A percentile compares a stretch with the other conserved stretches of the same genome.
These are phyloP conservation scores for Medicago truncatula DNA, from an alignment of 306 rosid species.

Conservation along the genomic window DNA sequence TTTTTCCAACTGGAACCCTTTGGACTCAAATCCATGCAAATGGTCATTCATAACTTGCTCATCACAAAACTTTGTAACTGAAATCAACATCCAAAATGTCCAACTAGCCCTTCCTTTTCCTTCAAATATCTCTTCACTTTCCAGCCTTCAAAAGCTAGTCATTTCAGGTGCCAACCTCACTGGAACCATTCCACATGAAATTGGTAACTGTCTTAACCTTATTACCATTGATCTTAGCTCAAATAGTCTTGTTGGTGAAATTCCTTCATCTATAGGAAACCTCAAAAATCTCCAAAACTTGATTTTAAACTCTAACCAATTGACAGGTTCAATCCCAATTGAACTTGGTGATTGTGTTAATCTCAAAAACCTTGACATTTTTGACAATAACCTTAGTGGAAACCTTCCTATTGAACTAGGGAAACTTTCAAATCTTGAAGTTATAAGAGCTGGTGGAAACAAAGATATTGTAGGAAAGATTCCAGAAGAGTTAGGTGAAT, in stretches of 20 bases:
- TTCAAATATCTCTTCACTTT: conserved; percentile 63
- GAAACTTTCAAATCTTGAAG: conserved; percentile 59
- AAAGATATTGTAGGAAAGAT: conserved; percentile 67
- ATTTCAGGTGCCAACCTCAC: conserved; percentile 71
- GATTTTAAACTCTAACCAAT: conserved; percentile 72
- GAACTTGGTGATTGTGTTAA: conserved; percentile 63
- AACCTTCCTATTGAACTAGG: conserved; percentile 63
- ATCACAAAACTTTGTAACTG: conserved; percentile 57
- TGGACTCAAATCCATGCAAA: conserved; percentile 67
- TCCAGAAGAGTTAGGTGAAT: conserved; percentile 69
- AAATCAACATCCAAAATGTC: conserved; percentile 59
- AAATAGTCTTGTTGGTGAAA: conserved; percentile 65
- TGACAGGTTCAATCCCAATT: conserved; percentile 71
- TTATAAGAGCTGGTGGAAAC: conserved; percentile 81
- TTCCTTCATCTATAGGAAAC: conserved; percentile 70
- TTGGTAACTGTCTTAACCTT: conserved; percentile 62
- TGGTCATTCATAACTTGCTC: conserved; percentile 82
- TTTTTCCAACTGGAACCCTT: conserved; percentile 62
- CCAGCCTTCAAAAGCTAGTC: conserved; percentile 64
- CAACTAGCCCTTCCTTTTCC: conserved; percentile 73
- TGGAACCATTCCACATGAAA: conserved; percentile 61
- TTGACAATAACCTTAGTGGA: conserved; percentile 68
- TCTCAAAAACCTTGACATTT: conserved; percentile 62
- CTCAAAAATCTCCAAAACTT: conserved; percentile 66
- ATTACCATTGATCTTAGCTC: conserved; percentile 65